Percentiles rank a stretch among this genome's conserved stretches.
Conservation (phyloP, 2,329 filamentous ascomycete species). For the Penicillium expansum region DNA sequence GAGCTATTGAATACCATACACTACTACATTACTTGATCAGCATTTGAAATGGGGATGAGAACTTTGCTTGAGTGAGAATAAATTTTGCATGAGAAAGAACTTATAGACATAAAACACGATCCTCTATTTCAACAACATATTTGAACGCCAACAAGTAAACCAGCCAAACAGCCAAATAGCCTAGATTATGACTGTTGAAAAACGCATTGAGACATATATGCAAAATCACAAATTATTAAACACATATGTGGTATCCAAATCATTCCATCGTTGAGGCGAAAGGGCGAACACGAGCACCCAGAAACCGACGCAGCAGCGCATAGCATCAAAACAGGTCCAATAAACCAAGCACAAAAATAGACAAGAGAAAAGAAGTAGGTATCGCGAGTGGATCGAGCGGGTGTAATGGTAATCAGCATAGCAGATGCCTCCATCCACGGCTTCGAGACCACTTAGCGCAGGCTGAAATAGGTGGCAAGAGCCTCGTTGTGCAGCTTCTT, state of each 20-base stretch:
- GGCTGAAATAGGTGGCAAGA: conserved; percentile 22
- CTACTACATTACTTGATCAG: not conserved
- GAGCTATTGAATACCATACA: not conserved
- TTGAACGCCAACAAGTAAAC: not conserved
- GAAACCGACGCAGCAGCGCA: not conserved
- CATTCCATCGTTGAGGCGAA: conserved; percentile 14
- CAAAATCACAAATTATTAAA: not conserved
- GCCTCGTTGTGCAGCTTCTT: conserved; percentile 23
- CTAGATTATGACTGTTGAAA: not conserved
- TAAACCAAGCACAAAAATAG: not conserved
- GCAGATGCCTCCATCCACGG: not conserved
- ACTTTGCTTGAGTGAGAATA: not conserved
- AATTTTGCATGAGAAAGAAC: not conserved
- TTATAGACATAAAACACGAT: not conserved
- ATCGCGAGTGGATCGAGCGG: not conserved
- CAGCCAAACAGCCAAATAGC: not conserved
- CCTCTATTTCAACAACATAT: not conserved
- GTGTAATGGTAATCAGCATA: not conserved
- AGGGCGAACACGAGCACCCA: not conserved
- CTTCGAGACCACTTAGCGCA: conserved; percentile 17
- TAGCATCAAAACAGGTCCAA: not conserved
- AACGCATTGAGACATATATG: not conserved
- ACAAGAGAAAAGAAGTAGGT: not conserved
- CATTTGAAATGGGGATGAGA: not conserved
- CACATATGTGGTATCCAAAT: conserved; percentile 5